Evolutionary conservation across 495 filamentous ascomycete genomes (phyloP), one percentile per base, ranked within the genome.

Genomic region (Viridothelium virens): DNA sequence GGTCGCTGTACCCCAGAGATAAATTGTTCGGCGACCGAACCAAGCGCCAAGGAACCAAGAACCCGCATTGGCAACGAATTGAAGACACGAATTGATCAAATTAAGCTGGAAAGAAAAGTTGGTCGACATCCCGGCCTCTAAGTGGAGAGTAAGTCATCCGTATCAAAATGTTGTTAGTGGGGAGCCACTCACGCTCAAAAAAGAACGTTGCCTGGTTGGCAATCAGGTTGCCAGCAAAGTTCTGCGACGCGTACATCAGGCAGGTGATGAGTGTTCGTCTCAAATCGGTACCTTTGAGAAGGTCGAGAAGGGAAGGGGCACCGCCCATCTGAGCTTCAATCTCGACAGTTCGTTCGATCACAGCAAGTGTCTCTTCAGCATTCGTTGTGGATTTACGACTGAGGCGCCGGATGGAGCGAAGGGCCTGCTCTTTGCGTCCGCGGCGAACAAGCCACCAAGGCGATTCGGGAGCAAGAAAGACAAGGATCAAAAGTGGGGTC

Each of bases 321-420:
- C 81, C 77, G 69, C 84, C 81, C 56, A 86, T 78, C 66, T 85
- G 77, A 47, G 78, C 74, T 72, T 89, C 87, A 10, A 87, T 76
- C 34, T 84, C 79, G 64, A 84, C 81, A 0, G 86, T 88, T 66
- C 87, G 83, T 0, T 76, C 69, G 65, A 81, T 76, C 72, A 78
- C 71, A 10, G 74, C 70, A 12, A 72, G 70, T 38, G 65, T 70
- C 70, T 61, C 69, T 53, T 68, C 69, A 74, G 77, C 65, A 41
- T 14, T 66, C 31, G 36, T 3, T 39, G 62, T 36, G 31, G 65
- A 50, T 66, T 63, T 64, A 3, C 33, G 38, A 34, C 44, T 37
- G 18, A 72, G 63, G 12, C 70, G 46, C 56, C 56, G 34, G 65
- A 71, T 34, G 9, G 70, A 66, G 33, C 39, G 37, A 16, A 56